Base-by-base conservation (phyloP, 371 early-diverging fungal genomes). In the Mortierella sp. region DNA sequence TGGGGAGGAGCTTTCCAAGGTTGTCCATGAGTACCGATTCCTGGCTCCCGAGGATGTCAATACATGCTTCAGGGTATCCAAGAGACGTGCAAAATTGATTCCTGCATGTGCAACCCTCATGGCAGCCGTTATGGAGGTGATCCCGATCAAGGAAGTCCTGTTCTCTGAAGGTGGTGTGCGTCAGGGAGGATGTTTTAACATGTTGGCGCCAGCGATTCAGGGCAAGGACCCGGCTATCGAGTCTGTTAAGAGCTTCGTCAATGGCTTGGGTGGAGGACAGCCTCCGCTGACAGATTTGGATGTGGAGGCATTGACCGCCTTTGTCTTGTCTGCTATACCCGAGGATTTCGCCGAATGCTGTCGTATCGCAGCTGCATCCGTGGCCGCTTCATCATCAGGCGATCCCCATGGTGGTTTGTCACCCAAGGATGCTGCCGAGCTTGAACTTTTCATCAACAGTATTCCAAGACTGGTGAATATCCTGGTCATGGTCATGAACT, bases 111-210 rank as follows among this genome's bases (percentile, higher is more conserved):
- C 86, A 24, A 86, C 87, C 45, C 59, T 89, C 14, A 79, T 87
- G 31, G 76, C 83, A 8, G 87, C 87, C 0, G 79, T 87, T 6
- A 52, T 86, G 57, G 71, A 86, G 46, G 86, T 82, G 1, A 78
- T 87, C 59, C 63, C 74, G 10, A 80, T 87, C 34, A 70, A 61
- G 41, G 68, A 79, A 10, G 81, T 87, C 1, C 76, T 81, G 38
- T 89, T 89, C 57, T 87, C 88, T 48, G 88, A 89, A 53, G 89
- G 88, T 3, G 89, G 89, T 43, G 88, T 87, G 2, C 82, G 88
- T 7, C 87, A 87, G 50, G 89, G 89, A 5, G 73, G 82, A 2
- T 87, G 88, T 60, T 87, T 84, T 53, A 71, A 80, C 9, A 60
- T 82, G 48, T 56, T 89, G 42, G 64, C 84, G 0, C 7, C 46